Percentiles rank a stretch among this genome's conserved stretches.
These are phyloP conservation scores for Hypoxylon cercidicola DNA, from an alignment of 495 filamentous ascomycete species.

Conservation along the genomic window DNA sequence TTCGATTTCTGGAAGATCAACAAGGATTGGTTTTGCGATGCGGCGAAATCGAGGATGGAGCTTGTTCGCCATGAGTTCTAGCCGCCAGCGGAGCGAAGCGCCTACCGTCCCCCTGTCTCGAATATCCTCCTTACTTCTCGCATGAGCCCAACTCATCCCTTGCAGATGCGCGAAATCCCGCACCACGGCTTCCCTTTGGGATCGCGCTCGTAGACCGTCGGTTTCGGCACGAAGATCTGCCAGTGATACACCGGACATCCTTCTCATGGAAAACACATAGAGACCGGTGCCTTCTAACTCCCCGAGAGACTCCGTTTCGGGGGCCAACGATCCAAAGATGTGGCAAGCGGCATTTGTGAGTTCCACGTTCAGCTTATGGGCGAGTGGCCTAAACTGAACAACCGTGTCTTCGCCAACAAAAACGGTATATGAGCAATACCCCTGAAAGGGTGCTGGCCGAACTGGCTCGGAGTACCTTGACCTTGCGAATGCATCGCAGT, in stretches of 20 bases:
- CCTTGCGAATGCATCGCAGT: constrained; percentile 40
- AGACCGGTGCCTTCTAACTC: constrained; percentile 40
- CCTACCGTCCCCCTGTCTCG: constrained; percentile 48
- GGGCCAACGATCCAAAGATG: constrained; percentile 53
- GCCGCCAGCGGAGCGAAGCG: constrained; percentile 48
- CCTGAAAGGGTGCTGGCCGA: constrained; percentile 51
- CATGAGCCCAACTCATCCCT: constrained; percentile 48
- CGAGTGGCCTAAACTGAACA: constrained; percentile 62
- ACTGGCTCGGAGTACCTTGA: constrained; percentile 36
- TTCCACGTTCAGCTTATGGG: constrained; percentile 53
- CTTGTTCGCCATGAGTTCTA: constrained; percentile 47
- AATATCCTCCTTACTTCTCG: constrained; percentile 29
- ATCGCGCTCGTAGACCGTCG: neutral
- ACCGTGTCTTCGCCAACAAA: constrained; percentile 49
- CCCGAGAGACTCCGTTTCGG: constrained; percentile 46
- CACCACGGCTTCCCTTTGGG: constrained; percentile 49
- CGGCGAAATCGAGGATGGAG: constrained; percentile 53
- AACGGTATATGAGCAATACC: constrained; percentile 65
- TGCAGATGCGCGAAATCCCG: constrained; percentile 57
- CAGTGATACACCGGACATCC: constrained; percentile 54
- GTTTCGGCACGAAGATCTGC: constrained; percentile 42
- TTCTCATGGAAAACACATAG: constrained; percentile 54
- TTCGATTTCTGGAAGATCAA: constrained; percentile 50
- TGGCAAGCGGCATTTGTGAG: constrained; percentile 52
- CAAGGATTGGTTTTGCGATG: constrained; percentile 45